Evolutionary conservation across 1,139 yeast species (phyloP), one percentile per base, ranked within the genome.

Genomic region (Debaryomyces robertsiae): DNA sequence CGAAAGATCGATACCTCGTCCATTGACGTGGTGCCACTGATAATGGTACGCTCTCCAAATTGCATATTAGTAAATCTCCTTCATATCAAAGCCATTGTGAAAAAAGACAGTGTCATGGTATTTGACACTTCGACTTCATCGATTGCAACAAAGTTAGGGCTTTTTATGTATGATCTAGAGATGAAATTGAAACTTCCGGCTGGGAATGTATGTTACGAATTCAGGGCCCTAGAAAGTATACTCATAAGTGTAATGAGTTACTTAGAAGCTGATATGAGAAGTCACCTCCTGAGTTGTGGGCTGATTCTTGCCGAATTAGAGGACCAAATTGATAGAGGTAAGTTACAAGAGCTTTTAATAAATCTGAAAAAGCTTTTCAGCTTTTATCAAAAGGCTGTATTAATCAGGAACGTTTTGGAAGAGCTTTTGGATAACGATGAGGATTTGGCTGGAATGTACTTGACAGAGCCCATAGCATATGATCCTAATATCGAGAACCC

Each of bases 351-450:
- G 44, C 64, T 94, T 43, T 74, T 94, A 39, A 81, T 91, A 36
- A 88, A 86, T 49, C 85, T 89, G 56, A 94, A 93, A 58, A 80
- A 82, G 45, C 69, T 93, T 18, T 78, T 88, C 10, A 84, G 89
- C 33, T 94, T 90, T 58, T 75, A 83, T 50, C 96, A 91, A 61
- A 88, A 90, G 58, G 87, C 95, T 0, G 69, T 84, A 1, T 73
- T 94, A 49, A 88, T 93, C 41, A 72, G 96, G 48, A 86, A 89
- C 53, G 86, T 91, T 25, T 65, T 94, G 28, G 96, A 93, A 56
- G 97, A 93, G 46, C 63, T 93, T 35, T 65, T 90, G 41, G 96
- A 90, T 44, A 87, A 79, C 48, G 97, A 90, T 57, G 97, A 93
- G 47, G 96, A 90, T 63, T 64, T 94, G 48, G 89, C 89, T 2